Conservation (phyloP, 2,329 filamentous ascomycete species). For the Thielaviopsis punctulata region DNA sequence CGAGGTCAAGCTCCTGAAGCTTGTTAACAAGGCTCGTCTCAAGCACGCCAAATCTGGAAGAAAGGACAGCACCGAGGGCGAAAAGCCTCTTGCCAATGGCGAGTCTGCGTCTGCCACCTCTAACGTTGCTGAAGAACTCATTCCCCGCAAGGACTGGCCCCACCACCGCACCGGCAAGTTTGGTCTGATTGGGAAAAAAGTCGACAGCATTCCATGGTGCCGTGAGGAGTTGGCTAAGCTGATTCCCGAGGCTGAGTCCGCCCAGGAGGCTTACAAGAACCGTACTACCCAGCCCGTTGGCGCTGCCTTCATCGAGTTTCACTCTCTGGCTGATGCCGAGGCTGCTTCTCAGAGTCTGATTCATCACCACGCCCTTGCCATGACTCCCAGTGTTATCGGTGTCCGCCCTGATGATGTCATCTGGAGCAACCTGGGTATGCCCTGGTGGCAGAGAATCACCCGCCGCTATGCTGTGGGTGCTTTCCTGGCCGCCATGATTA, state of each 20-base stretch:
- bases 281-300: constrained; percentile 50
- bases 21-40: constrained; percentile 53
- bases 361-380: constrained; percentile 73
- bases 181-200: constrained; percentile 46
- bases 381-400: constrained; percentile 73
- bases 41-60: constrained; percentile 45
- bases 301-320: constrained; percentile 84
- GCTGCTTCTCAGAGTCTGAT: constrained; percentile 71
- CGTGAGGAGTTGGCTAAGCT: constrained; percentile 37
- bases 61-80: constrained; percentile 23
- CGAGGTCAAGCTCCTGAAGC: constrained; percentile 69
- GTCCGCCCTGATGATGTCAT: constrained; percentile 69
- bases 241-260: constrained; percentile 48
- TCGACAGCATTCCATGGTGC: constrained; percentile 78
- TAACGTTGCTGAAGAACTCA: constrained; percentile 43
- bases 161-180: constrained; percentile 46
- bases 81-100: constrained; percentile 32
- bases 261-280: constrained; percentile 48
- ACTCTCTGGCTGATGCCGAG: constrained; percentile 67
- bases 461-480: constrained; percentile 50
- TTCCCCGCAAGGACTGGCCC: constrained; percentile 50
- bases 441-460: constrained; percentile 71
- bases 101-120: constrained; percentile 16
- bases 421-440: constrained; percentile 70
- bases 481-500: constrained; percentile 60